phyloP scores from a whole-genome alignment of 345 rosid genomes.

The Jatropha curcas region DNA sequence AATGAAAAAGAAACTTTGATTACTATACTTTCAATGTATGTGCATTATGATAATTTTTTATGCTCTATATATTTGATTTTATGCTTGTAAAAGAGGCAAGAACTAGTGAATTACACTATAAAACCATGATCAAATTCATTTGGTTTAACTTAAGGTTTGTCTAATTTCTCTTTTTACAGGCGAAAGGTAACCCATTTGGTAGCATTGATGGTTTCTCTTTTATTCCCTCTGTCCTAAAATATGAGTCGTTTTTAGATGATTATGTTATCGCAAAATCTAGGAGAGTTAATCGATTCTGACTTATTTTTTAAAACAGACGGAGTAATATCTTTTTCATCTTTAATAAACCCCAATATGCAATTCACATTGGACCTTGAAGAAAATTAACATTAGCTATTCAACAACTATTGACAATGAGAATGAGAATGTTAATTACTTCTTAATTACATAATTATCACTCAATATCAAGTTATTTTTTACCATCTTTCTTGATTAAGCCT shows the following conservation, averaged over 20 bases:
- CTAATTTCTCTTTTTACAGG: neutral
- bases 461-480: neutral
- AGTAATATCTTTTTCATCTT: neutral
- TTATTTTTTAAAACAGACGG: too few relatives aligned
- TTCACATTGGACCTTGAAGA: neutral
- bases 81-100: neutral
- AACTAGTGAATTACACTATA: too few relatives aligned
- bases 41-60: neutral
- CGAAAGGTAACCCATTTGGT: neutral
- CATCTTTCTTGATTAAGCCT: neutral
- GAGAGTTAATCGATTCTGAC: too few relatives aligned
- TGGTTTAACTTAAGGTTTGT: neutral
- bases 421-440: neutral
- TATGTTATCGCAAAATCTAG: too few relatives aligned
- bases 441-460: neutral
- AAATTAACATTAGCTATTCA: neutral
- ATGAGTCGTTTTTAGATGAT: too few relatives aligned
- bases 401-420: neutral
- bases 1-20: neutral
- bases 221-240: neutral
- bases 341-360: neutral
- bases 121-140: neutral
- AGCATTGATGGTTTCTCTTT: neutral
- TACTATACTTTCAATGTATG: neutral
- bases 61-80: neutral